Evolutionary conservation across 805 yeast genomes (phyloP).

Genomic region (Nakazawaea laoshanensis): DNA sequence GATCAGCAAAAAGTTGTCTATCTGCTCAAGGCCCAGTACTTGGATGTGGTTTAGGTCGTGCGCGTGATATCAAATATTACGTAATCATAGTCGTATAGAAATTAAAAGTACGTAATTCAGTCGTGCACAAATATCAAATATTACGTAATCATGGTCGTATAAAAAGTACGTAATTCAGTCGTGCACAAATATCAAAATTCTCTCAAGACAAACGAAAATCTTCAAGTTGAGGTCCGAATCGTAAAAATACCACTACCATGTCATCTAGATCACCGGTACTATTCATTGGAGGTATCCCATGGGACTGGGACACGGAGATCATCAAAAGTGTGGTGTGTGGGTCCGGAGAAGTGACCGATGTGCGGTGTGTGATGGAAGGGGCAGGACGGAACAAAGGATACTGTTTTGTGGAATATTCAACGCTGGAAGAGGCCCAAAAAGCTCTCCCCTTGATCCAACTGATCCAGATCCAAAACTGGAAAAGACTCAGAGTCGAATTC

Average conservation of each 20-base stretch:
- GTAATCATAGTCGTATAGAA: too few species aligned
- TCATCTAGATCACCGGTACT: slow-evolving; percentile 31
- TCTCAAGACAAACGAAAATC: too few species aligned
- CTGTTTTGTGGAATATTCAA: slow-evolving; percentile 51
- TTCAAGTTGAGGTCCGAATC: too few species aligned
- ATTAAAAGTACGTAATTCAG: too few species aligned
- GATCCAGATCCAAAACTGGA: slow-evolving; percentile 32
- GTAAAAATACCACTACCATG: too few species aligned
- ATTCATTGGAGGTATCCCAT: slow-evolving; percentile 58
- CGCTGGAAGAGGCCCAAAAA: slow-evolving; percentile 41
- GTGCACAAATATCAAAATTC: too few species aligned
- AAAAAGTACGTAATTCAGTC: too few species aligned
- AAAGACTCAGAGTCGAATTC: slow-evolving; percentile 45
- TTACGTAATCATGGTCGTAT: too few species aligned
- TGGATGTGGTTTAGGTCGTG: slow-evolving; percentile 9
- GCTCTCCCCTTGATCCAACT: slow-evolving; percentile 38
- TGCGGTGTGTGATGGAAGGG: slow-evolving; percentile 51
- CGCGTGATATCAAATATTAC: not conserved
- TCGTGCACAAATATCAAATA: too few species aligned
- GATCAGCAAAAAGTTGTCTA: slow-evolving; percentile 36
- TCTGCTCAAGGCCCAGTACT: slow-evolving; percentile 15
- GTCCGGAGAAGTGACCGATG: slow-evolving; percentile 62
- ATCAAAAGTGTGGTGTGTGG: slow-evolving; percentile 63
- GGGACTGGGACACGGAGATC: slow-evolving; percentile 61
- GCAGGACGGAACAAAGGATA: slow-evolving; percentile 59